Conservation (phyloP, 306 rosid species). For the Malus sylvestris region DNA sequence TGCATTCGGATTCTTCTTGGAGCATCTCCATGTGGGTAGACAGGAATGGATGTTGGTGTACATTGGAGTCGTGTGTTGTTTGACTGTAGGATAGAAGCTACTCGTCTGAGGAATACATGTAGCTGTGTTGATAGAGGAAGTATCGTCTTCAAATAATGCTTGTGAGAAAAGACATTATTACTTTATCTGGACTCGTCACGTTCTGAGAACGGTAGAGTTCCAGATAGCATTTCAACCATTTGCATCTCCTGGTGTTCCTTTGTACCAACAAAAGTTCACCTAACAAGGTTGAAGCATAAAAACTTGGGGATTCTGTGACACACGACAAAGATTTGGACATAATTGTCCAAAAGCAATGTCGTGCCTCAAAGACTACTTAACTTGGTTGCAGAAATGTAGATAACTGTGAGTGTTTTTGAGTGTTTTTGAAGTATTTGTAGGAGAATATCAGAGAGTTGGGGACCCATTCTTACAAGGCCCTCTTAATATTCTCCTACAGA, state of each 20-base stretch:
- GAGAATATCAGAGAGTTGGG: neutral
- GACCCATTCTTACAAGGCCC: neutral
- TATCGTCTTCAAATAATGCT: conserved; percentile 1
- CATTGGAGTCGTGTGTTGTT: neutral
- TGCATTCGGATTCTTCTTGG: neutral
- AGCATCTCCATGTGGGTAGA: neutral
- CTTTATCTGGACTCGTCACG: neutral
- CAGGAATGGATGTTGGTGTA: neutral
- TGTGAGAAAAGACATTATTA: neutral
- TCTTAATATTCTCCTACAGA: neutral
- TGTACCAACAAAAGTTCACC: neutral
- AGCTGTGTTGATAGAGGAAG: conserved; percentile 25
- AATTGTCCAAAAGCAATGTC: neutral
- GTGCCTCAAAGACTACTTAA: neutral
- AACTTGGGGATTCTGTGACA: neutral
- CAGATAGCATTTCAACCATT: neutral
- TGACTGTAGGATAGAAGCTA: neutral
- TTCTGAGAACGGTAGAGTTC: neutral
- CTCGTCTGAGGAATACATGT: neutral
- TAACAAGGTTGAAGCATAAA: neutral
- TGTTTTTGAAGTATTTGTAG: neutral
- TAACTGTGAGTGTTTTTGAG: neutral
- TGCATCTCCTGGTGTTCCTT: neutral
- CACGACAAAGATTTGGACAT: neutral
- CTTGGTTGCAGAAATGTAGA: neutral